These are phyloP conservation scores for Dalbergia cochinchinensis DNA, from an alignment of 306 rosid species.

Conservation along the genomic window DNA sequence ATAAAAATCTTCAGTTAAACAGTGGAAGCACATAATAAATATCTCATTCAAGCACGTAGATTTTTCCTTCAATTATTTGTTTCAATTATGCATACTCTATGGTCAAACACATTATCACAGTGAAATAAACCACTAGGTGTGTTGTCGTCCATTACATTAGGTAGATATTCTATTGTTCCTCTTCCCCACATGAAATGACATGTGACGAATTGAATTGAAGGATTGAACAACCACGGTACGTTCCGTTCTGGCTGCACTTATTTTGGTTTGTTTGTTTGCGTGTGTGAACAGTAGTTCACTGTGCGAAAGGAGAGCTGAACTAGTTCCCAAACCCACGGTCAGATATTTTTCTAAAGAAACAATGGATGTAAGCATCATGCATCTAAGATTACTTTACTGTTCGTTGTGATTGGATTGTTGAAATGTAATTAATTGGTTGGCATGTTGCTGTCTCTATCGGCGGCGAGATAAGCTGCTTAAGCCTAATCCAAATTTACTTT, in stretches of 20 bases:
- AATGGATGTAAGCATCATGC: neutral
- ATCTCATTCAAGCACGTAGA: neutral
- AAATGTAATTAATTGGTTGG: neutral
- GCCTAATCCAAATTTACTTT: slow-evolving; percentile 2
- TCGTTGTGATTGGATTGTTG: slow-evolving; percentile 7
- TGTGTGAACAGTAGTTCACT: neutral
- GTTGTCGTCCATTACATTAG: slow-evolving; percentile 15
- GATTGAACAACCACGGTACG: neutral
- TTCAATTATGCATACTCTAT: neutral
- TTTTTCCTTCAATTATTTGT: neutral
- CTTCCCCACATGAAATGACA: slow-evolving; percentile 9
- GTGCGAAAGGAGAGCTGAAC: neutral
- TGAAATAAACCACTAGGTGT: neutral
- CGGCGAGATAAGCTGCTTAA: neutral
- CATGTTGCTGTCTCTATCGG: slow-evolving; percentile 6
- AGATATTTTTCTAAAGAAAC: slow-evolving; percentile 29
- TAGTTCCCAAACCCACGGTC: neutral
- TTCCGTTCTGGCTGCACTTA: neutral
- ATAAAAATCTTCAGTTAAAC: neutral
- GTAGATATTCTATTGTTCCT: slow-evolving; percentile 13
- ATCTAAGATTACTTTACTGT: neutral
- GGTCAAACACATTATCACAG: neutral
- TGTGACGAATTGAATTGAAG: slow-evolving; percentile 25
- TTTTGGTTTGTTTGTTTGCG: slow-evolving; percentile 7
- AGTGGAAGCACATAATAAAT: neutral